Base-by-base conservation (phyloP, 495 filamentous ascomycete species). In the Pyronema domesticum region DNA sequence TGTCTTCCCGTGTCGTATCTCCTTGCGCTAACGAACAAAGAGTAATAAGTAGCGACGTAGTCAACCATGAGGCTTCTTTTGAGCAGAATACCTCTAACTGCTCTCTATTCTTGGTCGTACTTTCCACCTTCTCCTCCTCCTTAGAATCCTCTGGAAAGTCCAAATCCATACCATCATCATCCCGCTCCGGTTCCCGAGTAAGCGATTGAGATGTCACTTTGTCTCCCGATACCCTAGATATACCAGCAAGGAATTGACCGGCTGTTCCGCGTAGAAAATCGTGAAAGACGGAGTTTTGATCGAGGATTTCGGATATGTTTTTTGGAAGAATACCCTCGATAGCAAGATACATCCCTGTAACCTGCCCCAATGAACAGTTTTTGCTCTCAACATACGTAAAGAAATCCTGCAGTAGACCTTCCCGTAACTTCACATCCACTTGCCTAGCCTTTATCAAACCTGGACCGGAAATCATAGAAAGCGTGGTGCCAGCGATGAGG, bases 101-200 rank as follows among this genome's bases (percentile, higher is more conserved):
- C 66, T 53, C 69, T 57, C 19, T 78, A 73, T 56, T 53, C 79
- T 70, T 52, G 71, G 63, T 53, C 23, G 23, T 30, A 30, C 23
- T 30, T 30, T 30, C 23, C 23, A 30, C 80, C 67, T 15, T 62
- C 68, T 72, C 46, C 23, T 53, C 37, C 23, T 53, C 50, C 56
- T 67, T 39, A 72, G 71, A 57, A 74, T 80, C 46, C 64, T 61
- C 46, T 3, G 74, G 73, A 30, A 78, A 63, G 54, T 19, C 61
- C 75, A 30, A 87, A 80, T 94, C 87, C 84, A 94, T 87, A 11
- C 69, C 58, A 59, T 89, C 81, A 36, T 69, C 35, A 13, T 55
- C 61, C 0, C 5, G 1, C 23, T 30, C 23, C 23, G 1, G 23
- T 30, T 30, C 23, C 23, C 5, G 61, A 40, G 30, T 53, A 37